phyloP scores from a whole-genome alignment of 495 filamentous ascomycete genomes.

The Aspergillus funiculosus region DNA sequence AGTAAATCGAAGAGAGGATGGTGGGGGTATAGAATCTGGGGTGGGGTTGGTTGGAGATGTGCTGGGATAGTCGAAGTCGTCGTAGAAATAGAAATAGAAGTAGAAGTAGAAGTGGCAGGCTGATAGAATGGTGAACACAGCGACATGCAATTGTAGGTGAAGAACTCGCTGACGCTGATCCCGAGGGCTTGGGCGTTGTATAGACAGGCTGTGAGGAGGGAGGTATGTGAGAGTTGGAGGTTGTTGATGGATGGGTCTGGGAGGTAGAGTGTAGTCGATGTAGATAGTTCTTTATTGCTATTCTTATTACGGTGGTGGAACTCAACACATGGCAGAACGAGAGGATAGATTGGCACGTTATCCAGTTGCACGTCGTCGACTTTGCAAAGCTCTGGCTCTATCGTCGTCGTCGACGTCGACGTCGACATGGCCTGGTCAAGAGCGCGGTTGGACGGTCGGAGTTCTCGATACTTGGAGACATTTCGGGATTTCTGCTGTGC shows the following conservation, averaged over 20 bases:
- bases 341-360: too few relatives aligned
- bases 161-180: constrained; percentile 25
- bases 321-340: background rate
- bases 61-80: constrained; percentile 26
- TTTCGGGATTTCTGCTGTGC: background rate
- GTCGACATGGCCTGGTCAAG: too few relatives aligned
- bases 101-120: constrained; percentile 13
- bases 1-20: constrained; percentile 41
- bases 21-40: constrained; percentile 43
- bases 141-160: constrained; percentile 22
- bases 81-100: too few relatives aligned
- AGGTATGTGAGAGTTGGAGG: constrained; percentile 2
- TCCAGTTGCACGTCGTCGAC: too few relatives aligned
- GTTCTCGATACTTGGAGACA: background rate
- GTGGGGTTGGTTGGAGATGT: constrained; percentile 39
- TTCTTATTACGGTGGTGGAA: background rate
- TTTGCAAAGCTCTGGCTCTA: too few relatives aligned
- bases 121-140: constrained; percentile 32
- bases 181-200: constrained; percentile 35
- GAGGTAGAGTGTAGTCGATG: background rate
- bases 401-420: too few relatives aligned
- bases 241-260: background rate
- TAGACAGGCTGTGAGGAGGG: constrained; percentile 23
- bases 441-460: background rate
- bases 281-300: background rate